phyloP scores from a whole-genome alignment of 495 filamentous ascomycete genomes.

The Aspergillus avenaceus region DNA sequence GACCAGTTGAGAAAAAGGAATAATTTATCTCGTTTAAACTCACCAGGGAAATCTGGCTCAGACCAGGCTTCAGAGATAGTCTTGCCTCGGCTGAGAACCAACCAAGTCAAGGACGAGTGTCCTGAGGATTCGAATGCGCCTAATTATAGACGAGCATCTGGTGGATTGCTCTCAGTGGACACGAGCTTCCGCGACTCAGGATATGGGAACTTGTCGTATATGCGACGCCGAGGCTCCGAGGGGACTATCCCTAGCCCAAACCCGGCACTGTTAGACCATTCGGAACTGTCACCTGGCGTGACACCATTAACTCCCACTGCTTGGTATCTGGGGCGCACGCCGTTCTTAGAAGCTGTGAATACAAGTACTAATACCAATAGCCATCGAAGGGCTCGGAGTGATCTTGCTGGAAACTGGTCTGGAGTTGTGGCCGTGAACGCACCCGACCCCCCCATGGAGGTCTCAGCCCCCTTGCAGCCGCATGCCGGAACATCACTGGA shows the following conservation, averaged over 20 bases:
- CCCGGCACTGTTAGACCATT: conserved; percentile 43
- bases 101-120: not conserved
- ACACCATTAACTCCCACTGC: conserved; percentile 52
- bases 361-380: conserved; percentile 19
- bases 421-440: conserved; percentile 25
- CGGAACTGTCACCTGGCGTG: conserved; percentile 30
- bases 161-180: conserved; percentile 43
- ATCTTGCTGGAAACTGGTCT: conserved; percentile 26
- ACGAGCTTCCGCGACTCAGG: conserved; percentile 32
- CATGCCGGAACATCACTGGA: conserved; percentile 25
- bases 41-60: not conserved
- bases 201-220: conserved; percentile 35
- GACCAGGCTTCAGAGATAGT: conserved; percentile 3
- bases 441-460: conserved; percentile 35
- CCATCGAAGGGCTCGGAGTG: conserved; percentile 49
- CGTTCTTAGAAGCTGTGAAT: conserved; percentile 46
- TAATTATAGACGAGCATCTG: conserved; percentile 45
- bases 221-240: conserved; percentile 50
- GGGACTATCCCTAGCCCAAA: conserved; percentile 50
- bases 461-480: conserved; percentile 31
- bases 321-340: conserved; percentile 49
- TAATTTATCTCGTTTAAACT: conserved; percentile 11
- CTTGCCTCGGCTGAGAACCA: conserved; percentile 1
- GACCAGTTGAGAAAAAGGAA: conserved; percentile 12
- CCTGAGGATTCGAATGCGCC: conserved; percentile 10